phyloP scores from a whole-genome alignment of 2,329 filamentous ascomycete genomes.

The Clonostachys chloroleuca region DNA sequence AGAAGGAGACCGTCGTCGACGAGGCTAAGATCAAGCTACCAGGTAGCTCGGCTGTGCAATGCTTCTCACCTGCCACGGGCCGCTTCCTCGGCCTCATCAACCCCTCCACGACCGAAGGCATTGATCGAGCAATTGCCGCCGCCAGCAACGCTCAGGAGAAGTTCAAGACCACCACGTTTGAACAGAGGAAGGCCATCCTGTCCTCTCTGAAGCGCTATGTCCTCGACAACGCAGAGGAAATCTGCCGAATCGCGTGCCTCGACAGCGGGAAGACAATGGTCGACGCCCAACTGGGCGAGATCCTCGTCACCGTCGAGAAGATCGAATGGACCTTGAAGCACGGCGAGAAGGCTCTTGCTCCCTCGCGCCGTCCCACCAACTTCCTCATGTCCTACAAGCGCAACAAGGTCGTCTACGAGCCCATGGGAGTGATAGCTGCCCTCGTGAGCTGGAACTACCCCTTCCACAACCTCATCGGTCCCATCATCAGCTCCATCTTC shows the following conservation, averaged over 20 bases:
- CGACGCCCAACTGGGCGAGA: slow-evolving; percentile 90
- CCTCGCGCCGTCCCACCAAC: slow-evolving; percentile 77
- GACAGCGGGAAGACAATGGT: slow-evolving; percentile 97
- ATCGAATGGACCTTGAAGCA: slow-evolving; percentile 90
- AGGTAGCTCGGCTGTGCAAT: slow-evolving; percentile 68
- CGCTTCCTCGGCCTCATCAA: slow-evolving; percentile 75
- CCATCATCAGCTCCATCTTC: slow-evolving; percentile 86
- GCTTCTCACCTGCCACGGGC: slow-evolving; percentile 87
- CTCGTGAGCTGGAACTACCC: slow-evolving; percentile 97
- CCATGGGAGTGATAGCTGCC: slow-evolving; percentile 86
- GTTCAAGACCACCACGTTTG: slow-evolving; percentile 83
- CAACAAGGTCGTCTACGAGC: slow-evolving; percentile 87
- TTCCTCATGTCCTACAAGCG: slow-evolving; percentile 93
- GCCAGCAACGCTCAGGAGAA: slow-evolving; percentile 69
- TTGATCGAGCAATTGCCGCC: slow-evolving; percentile 73
- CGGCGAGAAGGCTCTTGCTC: slow-evolving; percentile 74
- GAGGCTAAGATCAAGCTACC: slow-evolving; percentile 59
- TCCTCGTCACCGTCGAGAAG: slow-evolving; percentile 90
- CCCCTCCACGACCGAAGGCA: slow-evolving; percentile 69
- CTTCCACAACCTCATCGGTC: slow-evolving; percentile 92
- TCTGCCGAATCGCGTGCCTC: slow-evolving; percentile 79
- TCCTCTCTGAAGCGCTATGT: slow-evolving; percentile 77
- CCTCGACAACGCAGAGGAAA: slow-evolving; percentile 82
- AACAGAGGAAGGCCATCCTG: slow-evolving; percentile 73
- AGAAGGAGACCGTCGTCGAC: slow-evolving; percentile 34